Conservation (phyloP, 805 yeast genomes). For the Hagleromyces aurorensis region DNA sequence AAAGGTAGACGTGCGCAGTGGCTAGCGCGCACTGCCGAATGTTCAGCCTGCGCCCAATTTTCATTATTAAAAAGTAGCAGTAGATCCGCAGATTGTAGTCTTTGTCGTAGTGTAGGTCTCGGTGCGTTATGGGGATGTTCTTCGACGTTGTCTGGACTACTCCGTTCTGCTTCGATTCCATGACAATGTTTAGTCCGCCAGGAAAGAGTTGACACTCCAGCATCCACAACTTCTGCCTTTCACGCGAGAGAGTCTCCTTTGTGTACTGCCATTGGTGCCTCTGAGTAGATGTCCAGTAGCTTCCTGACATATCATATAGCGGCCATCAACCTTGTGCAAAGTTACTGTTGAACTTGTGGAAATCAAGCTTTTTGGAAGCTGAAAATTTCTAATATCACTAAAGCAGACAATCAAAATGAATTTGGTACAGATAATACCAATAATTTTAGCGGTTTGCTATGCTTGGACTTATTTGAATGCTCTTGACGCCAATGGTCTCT, state of each 20-base stretch:
- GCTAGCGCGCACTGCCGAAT: slow-evolving; percentile 79
- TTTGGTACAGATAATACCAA: no score
- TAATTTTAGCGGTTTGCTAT: no score
- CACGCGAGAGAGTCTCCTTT: slow-evolving; percentile 44
- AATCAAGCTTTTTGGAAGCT: no score
- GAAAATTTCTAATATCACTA: no score
- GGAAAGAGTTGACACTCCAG: slow-evolving; percentile 32
- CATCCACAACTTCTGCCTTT: slow-evolving; percentile 36
- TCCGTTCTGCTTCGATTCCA: slow-evolving; percentile 24
- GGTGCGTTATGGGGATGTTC: slow-evolving; percentile 35
- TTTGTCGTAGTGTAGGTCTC: slow-evolving; percentile 33
- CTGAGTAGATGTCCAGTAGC: slow-evolving; percentile 84
- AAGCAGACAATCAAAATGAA: no score
- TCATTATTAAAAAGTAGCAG: slow-evolving; percentile 65
- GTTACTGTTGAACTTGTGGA: no score
- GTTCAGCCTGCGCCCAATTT: slow-evolving; percentile 69
- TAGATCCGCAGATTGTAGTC: slow-evolving; percentile 67
- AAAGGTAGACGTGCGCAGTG: slow-evolving; percentile 78
- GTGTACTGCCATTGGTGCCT: slow-evolving; percentile 74
- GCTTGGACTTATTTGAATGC: no score
- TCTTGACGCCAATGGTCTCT: no score
- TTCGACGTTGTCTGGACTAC: slow-evolving; percentile 31
- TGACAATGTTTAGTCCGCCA: slow-evolving; percentile 28
- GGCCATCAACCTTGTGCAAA: no score
- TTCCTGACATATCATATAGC: slow-evolving; percentile 69